Evolutionary conservation across 306 rosid species (phyloP), one percentile per base, ranked within the genome.

Genomic region (Vicia sativa): DNA sequence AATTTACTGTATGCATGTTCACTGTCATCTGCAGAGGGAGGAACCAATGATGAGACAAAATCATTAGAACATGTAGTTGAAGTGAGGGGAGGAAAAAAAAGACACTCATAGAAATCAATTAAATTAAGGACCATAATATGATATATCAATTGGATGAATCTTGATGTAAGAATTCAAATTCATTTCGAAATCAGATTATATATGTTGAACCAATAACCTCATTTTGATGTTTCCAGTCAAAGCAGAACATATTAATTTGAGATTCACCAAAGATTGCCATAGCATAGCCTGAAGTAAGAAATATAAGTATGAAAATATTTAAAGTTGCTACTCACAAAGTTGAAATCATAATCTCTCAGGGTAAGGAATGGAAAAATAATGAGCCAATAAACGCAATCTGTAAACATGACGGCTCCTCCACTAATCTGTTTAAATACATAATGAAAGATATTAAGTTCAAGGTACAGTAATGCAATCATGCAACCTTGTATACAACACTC

Each of bases 371-470:
- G 95, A 77, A 85, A 85, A 49, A 90, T 83, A 57, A 90, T 23
- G 60, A 74, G 3, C 95, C 96, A 90, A 65, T 80, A 85, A 49
- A 90, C 23, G 44, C 61, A 55, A 75, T 90, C 95, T 34, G 89
- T 90, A 49, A 87, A 82, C 85, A 85, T 66, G 76, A 90, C 96
- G 8, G 89, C 84, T 53, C 96, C 96, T 62, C 87, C 89, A 80
- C 61, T 83, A 31, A 78, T 85, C 93, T 89, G 84, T 65, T 62
- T 43, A 25, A 55, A 45, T 15, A 71, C 48, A 77, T 12, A 26
- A 54, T 45, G 52, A 71, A 68, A 75, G 19, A 13, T 34, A 59
- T 74, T 25, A 64, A 63, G 49, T 74, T 62, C 15, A 15, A 43
- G 50, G 78, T 65, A 65, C 38, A 65, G 60, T 43, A 55, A 74